These are phyloP conservation scores for Apocynum venetum DNA, from an alignment of 257 asterid species.

Conservation along the genomic window DNA sequence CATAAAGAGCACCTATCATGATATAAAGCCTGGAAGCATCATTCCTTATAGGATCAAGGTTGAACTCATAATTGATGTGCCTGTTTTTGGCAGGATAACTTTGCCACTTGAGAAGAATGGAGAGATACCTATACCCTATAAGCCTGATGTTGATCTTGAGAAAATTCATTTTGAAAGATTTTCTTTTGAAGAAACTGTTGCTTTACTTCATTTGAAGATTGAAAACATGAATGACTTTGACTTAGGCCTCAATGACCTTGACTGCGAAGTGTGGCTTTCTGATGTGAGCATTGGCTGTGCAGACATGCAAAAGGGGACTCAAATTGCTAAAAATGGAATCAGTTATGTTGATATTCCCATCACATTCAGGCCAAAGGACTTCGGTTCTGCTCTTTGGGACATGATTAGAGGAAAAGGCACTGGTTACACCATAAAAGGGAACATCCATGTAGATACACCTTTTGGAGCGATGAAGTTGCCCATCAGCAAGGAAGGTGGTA, in stretches of 20 bases:
- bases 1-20: slow-evolving; percentile 68
- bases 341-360: slow-evolving; percentile 66
- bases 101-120: slow-evolving; percentile 84
- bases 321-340: slow-evolving; percentile 58
- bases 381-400: slow-evolving; percentile 98
- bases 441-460: slow-evolving; percentile 72
- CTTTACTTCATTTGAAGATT: slow-evolving; percentile 71
- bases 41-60: slow-evolving; percentile 78
- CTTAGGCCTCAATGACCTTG: slow-evolving; percentile 68
- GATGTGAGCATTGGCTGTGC: slow-evolving; percentile 74
- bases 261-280: slow-evolving; percentile 84
- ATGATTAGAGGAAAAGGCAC: slow-evolving; percentile 94
- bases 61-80: slow-evolving; percentile 86
- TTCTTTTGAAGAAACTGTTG: slow-evolving; percentile 83
- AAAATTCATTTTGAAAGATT: slow-evolving; percentile 62
- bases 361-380: slow-evolving; percentile 96
- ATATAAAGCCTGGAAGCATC: slow-evolving; percentile 71
- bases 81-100: slow-evolving; percentile 79
- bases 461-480: slow-evolving; percentile 94
- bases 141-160: slow-evolving; percentile 75
- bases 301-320: slow-evolving; percentile 54
- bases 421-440: slow-evolving; percentile 82
- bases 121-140: slow-evolving; percentile 82
- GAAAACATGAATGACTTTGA: slow-evolving; percentile 92
- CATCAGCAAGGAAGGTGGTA: slow-evolving; percentile 84